Evolutionary conservation across 345 rosid species (phyloP).

Genomic region (Excoecaria agallocha): DNA sequence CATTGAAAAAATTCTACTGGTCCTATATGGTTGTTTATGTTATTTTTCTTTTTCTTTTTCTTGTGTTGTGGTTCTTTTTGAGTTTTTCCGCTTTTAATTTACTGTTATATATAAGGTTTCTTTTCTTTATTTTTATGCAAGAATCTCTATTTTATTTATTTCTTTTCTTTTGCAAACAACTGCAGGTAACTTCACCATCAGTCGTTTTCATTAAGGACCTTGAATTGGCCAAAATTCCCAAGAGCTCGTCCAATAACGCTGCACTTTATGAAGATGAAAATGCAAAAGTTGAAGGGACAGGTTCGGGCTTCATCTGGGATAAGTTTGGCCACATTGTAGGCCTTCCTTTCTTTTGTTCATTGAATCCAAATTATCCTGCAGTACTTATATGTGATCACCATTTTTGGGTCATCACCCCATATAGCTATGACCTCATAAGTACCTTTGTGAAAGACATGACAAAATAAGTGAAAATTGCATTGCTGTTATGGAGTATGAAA

Average conservation of each 20-base stretch:
- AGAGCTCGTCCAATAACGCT: constrained; percentile 29
- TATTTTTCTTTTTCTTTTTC: background rate
- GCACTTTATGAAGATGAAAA: constrained; percentile 39
- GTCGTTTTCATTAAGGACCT: constrained; percentile 74
- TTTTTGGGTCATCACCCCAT: background rate
- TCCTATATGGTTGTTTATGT: background rate
- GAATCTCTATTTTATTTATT: background rate
- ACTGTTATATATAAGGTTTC: background rate
- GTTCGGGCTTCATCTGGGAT: constrained; percentile 96
- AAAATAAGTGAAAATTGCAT: background rate
- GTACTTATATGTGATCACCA: background rate
- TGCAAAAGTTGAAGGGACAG: constrained; percentile 75
- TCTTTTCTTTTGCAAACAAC: background rate
- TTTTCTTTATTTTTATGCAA: background rate
- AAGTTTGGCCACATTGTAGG: constrained; percentile 90
- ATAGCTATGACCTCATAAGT: background rate
- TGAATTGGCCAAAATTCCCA: constrained; percentile 48
- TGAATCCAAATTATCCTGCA: background rate
- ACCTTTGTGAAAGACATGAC: background rate
- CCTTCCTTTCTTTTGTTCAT: constrained; percentile 7
- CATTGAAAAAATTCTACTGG: too few relatives aligned
- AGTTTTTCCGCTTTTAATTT: too few relatives aligned
- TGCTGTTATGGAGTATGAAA: too few relatives aligned
- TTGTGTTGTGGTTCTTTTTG: too few relatives aligned
- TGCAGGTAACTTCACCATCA: constrained; percentile 67